Conservation (phyloP, 1,284 basidiomycete genomes). For the Ceratobasidium sp. region DNA sequence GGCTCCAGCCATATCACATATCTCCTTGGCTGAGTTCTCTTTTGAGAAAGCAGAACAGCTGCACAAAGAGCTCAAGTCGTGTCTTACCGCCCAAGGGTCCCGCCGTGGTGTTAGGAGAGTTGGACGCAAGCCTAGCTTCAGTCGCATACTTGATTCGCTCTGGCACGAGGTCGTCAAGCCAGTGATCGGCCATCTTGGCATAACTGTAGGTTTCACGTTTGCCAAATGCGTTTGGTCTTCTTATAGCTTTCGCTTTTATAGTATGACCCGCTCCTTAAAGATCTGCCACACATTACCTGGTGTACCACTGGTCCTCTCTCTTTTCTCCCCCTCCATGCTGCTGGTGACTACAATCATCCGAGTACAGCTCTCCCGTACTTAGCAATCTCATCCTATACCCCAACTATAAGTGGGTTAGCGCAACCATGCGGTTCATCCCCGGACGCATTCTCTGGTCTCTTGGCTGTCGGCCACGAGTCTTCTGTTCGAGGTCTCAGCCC, state of each 20-base stretch:
- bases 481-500: not conserved
- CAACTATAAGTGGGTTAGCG: not conserved
- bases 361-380: not conserved
- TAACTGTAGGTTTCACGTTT: not conserved
- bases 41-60: no score
- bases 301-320: conserved; percentile 7
- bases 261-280: not conserved
- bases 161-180: conserved; percentile 1
- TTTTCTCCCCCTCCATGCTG: not conserved
- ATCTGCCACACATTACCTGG: conserved; percentile 10
- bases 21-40: no score
- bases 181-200: not conserved
- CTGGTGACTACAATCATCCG: not conserved
- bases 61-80: no score
- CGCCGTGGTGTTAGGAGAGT: no score
- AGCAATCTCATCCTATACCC: conserved; percentile 10
- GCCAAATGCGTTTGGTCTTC: no score
- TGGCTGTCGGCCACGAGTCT: conserved; percentile 8
- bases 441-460: not conserved
- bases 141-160: not conserved
- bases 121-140: not conserved
- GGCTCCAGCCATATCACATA: no score
- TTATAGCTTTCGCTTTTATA: not conserved
- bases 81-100: no score
- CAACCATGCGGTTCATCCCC: not conserved